These are phyloP conservation scores for Xylaria sp. DNA, from an alignment of 2,329 filamentous ascomycete species.

Conservation along the genomic window DNA sequence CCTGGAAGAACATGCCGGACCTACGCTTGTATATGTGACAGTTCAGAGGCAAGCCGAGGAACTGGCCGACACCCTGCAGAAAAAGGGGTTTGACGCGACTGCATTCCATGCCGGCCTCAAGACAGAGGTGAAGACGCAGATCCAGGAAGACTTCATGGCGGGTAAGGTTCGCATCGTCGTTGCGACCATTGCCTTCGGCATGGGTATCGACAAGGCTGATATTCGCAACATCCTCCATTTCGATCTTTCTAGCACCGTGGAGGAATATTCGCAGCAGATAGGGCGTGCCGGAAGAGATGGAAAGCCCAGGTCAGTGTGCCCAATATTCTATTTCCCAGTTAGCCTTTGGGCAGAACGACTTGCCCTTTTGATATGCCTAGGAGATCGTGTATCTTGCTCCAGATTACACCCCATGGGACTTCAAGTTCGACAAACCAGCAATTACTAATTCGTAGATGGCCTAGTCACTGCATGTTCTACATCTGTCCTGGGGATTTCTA, in stretches of 20 bases:
- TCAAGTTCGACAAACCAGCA: background rate
- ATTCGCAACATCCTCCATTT: constrained; percentile 60
- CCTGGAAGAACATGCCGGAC: constrained; percentile 52
- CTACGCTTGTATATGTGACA: constrained; percentile 65
- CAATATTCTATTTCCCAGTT: background rate
- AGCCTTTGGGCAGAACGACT: background rate
- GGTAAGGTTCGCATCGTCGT: constrained; percentile 50
- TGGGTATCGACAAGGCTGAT: constrained; percentile 61
- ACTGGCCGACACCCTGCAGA: constrained; percentile 43
- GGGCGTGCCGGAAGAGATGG: constrained; percentile 60
- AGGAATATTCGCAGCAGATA: constrained; percentile 61
- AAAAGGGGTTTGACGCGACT: constrained; percentile 44
- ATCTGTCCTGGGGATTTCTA: constrained; percentile 61
- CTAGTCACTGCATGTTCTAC: constrained; percentile 58
- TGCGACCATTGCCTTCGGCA: constrained; percentile 62
- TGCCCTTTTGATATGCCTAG: background rate
- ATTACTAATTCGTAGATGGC: background rate
- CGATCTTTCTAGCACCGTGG: constrained; percentile 53
- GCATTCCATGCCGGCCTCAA: constrained; percentile 57
- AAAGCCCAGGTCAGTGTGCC: constrained; percentile 35
- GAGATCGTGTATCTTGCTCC: background rate
- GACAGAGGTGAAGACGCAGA: constrained; percentile 44
- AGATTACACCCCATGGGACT: background rate
- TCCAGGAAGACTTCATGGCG: constrained; percentile 57
- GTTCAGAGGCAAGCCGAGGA: constrained; percentile 55